These are phyloP conservation scores for Mycena venus DNA, from an alignment of 768 basidiomycete species.

Conservation along the genomic window DNA sequence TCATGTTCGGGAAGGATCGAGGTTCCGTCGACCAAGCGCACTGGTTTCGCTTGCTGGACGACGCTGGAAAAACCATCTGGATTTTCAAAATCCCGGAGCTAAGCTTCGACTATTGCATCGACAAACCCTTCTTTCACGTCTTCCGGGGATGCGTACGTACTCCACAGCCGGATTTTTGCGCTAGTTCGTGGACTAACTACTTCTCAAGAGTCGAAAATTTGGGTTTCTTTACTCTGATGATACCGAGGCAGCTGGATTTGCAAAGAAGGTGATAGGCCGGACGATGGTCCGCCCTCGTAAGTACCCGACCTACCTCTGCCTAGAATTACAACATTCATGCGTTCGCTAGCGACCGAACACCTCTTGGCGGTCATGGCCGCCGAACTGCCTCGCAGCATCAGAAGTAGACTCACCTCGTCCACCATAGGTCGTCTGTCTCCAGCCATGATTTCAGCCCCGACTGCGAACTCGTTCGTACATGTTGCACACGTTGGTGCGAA, in stretches of 20 bases:
- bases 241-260: slow-evolving; percentile 58
- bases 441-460: slow-evolving; percentile 69
- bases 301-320: neutral
- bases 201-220: slow-evolving; percentile 61
- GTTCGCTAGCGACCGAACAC: slow-evolving; percentile 6
- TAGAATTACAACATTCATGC: neutral
- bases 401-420: slow-evolving; percentile 25
- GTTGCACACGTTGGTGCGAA: slow-evolving; percentile 70
- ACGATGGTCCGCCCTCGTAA: slow-evolving; percentile 41
- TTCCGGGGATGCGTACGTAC: slow-evolving; percentile 86
- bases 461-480: slow-evolving; percentile 74
- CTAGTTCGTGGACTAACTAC: slow-evolving; percentile 50
- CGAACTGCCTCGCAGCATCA: slow-evolving; percentile 29
- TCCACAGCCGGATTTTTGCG: neutral
- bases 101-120: slow-evolving; percentile 78
- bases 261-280: slow-evolving; percentile 52
- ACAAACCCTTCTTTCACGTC: slow-evolving; percentile 93
- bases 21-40: slow-evolving; percentile 48
- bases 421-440: slow-evolving; percentile 43
- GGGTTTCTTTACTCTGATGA: slow-evolving; percentile 67
- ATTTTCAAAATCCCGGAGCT: slow-evolving; percentile 71
- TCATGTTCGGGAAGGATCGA: slow-evolving; percentile 65
- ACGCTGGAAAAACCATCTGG: slow-evolving; percentile 70
- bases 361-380: slow-evolving; percentile 9
- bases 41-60: slow-evolving; percentile 31